Conservation (phyloP, 495 filamentous ascomycete species). For the Penicillium tannophilum region DNA sequence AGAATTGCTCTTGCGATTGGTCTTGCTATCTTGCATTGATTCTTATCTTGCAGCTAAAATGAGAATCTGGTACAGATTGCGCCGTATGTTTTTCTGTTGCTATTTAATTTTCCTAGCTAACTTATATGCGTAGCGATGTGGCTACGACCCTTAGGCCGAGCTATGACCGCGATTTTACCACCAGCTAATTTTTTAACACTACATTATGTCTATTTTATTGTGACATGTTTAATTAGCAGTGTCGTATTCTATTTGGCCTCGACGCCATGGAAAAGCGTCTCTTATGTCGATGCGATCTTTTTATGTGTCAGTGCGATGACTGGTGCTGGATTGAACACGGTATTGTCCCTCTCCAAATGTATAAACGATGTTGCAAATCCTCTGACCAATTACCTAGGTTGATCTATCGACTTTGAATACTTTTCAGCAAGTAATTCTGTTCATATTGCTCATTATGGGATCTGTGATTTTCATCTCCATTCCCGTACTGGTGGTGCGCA, state of each 20-base stretch:
- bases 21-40: not conserved
- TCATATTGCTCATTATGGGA: conserved; percentile 71
- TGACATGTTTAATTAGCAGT: conserved; percentile 62
- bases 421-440: conserved; percentile 77
- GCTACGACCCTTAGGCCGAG: conserved; percentile 23
- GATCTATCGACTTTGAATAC: conserved; percentile 71
- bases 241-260: conserved; percentile 75
- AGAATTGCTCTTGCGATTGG: not conserved
- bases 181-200: conserved; percentile 76
- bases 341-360: conserved; percentile 23
- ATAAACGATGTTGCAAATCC: conserved; percentile 41
- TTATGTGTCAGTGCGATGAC: conserved; percentile 80
- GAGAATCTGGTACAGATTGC: not conserved
- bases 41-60: not conserved
- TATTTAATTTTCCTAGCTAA: not conserved
- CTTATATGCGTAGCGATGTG: conserved; percentile 15
- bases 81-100: not conserved
- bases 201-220: conserved; percentile 78
- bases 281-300: conserved; percentile 77
- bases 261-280: conserved; percentile 60
- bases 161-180: conserved; percentile 36
- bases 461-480: conserved; percentile 54
- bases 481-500: conserved; percentile 57
- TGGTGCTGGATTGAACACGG: conserved; percentile 71
- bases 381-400: conserved; percentile 50